Conservation (phyloP, 1,139 yeast species). For the Pichia sp. region DNA sequence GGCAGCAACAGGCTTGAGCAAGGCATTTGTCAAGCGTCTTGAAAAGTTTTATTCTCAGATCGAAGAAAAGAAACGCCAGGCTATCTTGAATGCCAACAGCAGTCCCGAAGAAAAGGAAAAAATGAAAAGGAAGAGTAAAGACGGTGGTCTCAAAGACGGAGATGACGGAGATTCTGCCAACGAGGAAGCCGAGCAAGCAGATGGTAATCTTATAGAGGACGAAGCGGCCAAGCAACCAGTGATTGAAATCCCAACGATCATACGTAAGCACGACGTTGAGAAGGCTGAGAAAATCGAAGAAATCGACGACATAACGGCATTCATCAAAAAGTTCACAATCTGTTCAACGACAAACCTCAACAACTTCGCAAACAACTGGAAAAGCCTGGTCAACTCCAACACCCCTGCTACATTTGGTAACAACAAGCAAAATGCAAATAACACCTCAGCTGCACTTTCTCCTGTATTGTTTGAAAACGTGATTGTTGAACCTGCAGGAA, state of each 20-base stretch:
- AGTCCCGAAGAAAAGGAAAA: conserved; percentile 16
- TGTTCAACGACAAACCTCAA: conserved; percentile 13
- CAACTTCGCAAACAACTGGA: conserved; percentile 6
- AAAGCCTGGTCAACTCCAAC: conserved; percentile 3
- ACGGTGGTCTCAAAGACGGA: conserved; percentile 5
- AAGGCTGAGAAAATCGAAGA: conserved; percentile 21
- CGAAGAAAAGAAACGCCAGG: conserved; percentile 15
- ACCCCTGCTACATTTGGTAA: neutral
- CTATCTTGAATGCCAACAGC: neutral
- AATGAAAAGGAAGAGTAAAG: conserved; percentile 18
- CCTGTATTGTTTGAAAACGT: conserved; percentile 21
- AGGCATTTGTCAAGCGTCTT: conserved; percentile 29
- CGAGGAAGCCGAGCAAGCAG: conserved; percentile 2
- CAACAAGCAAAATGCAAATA: neutral
- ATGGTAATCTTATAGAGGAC: neutral
- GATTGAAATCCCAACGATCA: conserved; percentile 17
- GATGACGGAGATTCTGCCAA: neutral
- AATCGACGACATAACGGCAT: conserved; percentile 26
- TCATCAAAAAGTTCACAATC: conserved; percentile 20
- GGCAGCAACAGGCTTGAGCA: conserved; percentile 47
- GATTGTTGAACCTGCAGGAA: conserved; percentile 25
- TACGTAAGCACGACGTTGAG: conserved; percentile 25
- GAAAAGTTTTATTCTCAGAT: conserved; percentile 28
- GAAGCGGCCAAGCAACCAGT: neutral
- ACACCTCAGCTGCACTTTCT: conserved; percentile 7